phyloP scores from a whole-genome alignment of 1,284 basidiomycete species.

The Earliella scabrosa region DNA sequence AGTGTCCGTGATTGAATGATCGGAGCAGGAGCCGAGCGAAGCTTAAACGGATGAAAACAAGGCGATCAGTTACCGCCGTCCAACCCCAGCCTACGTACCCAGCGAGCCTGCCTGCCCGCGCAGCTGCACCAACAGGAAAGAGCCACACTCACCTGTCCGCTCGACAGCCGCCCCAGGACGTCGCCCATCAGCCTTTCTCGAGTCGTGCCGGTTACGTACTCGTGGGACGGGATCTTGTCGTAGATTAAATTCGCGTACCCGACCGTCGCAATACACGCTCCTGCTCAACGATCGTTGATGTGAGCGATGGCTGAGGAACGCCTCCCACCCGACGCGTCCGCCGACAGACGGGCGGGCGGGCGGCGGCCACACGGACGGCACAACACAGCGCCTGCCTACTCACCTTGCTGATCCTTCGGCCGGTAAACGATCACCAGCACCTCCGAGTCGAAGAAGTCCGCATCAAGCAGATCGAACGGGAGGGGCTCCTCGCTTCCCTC shows the following conservation, averaged over 20 bases:
- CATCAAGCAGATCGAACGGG: slow-evolving; percentile 58
- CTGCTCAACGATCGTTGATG: slow-evolving; percentile 47
- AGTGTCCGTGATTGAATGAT: slow-evolving; percentile 64
- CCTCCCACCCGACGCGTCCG: too few species aligned
- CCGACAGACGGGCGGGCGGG: too few species aligned
- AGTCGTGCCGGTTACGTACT: slow-evolving; percentile 54
- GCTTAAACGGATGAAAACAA: slow-evolving; percentile 42
- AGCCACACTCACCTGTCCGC: slow-evolving; percentile 46
- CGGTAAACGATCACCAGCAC: slow-evolving; percentile 62
- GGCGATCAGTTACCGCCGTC: slow-evolving; percentile 20
- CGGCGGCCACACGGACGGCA: not conserved
- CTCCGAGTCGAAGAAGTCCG: slow-evolving; percentile 79
- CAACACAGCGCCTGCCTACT: slow-evolving; percentile 25
- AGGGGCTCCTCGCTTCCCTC: slow-evolving; percentile 18
- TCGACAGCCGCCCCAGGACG: slow-evolving; percentile 57
- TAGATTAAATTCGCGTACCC: slow-evolving; percentile 63
- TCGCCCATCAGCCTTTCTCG: slow-evolving; percentile 67
- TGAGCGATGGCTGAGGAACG: too few species aligned
- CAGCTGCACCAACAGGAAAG: too few species aligned
- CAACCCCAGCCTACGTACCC: too few species aligned
- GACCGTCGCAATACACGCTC: slow-evolving; percentile 60
- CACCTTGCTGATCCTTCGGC: slow-evolving; percentile 19
- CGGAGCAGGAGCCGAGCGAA: slow-evolving; percentile 50
- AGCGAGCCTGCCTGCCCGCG: too few species aligned
- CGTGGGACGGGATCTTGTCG: slow-evolving; percentile 48